These are phyloP conservation scores for Dendrobium huoshanense DNA, from an alignment of 106 monocot genomes.

Conservation along the genomic window DNA sequence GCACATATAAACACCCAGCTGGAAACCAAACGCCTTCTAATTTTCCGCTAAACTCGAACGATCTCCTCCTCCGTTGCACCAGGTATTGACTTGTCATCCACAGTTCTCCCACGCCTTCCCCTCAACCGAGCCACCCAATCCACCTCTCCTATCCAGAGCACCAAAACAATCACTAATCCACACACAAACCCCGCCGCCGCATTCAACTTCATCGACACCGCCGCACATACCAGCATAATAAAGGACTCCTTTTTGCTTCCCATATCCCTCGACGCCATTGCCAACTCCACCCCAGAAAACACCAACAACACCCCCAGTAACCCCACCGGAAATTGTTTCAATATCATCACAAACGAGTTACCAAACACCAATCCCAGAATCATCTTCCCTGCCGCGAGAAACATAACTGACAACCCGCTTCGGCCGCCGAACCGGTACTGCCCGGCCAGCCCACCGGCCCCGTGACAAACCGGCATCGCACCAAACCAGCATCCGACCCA, in stretches of 20 bases:
- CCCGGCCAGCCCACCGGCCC: slow-evolving; percentile 91
- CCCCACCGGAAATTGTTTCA: slow-evolving; percentile 75
- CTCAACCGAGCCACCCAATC: no score
- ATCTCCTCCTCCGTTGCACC: no score
- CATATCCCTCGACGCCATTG: slow-evolving; percentile 97
- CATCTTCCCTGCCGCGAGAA: slow-evolving; percentile 70
- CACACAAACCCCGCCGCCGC: slow-evolving; percentile 77
- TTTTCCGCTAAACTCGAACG: no score
- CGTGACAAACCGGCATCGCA: slow-evolving; percentile 95
- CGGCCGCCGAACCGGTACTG: slow-evolving; percentile 93
- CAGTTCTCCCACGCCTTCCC: no score
- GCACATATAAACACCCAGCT: no score
- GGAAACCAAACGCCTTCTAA: no score
- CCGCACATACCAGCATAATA: slow-evolving; percentile 85
- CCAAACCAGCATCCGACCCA: slow-evolving; percentile 96
- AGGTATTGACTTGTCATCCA: no score
- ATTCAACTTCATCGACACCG: slow-evolving; percentile 74
- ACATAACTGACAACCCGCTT: slow-evolving; percentile 74
- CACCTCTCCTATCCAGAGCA: slow-evolving; percentile 43
- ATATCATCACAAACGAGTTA: slow-evolving; percentile 63
- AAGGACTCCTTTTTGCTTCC: slow-evolving; percentile 80
- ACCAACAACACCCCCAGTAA: slow-evolving; percentile 82
- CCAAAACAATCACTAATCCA: slow-evolving; percentile 44
- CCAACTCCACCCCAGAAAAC: slow-evolving; percentile 89
- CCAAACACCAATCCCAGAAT: slow-evolving; percentile 61